A percentile compares a stretch with the other conserved stretches of the same genome.
These are phyloP conservation scores for Larix sibirica DNA, from an alignment of 83 land plant genomes.

Conservation along the genomic window DNA sequence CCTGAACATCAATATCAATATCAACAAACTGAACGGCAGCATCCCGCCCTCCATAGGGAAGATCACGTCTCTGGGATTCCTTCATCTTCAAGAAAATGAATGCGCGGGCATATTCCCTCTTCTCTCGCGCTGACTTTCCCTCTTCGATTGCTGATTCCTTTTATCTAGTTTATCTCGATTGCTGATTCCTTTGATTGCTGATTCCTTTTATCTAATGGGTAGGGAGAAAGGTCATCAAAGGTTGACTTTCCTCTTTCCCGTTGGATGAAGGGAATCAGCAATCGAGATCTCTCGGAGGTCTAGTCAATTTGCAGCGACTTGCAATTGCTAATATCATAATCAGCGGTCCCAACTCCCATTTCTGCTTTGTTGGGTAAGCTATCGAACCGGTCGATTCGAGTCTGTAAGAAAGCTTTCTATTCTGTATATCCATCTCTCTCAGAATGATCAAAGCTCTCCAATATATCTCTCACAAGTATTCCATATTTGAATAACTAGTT, in stretches of 20 bases:
- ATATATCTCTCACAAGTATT: too few relatives aligned
- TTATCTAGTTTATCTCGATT: too few relatives aligned
- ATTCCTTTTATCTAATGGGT: too few relatives aligned
- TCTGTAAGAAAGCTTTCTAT: conserved; percentile 32
- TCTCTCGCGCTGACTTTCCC: too few relatives aligned
- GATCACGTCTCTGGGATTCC: conserved; percentile 24
- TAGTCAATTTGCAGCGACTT: conserved; percentile 24
- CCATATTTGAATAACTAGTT: too few relatives aligned
- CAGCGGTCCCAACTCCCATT: conserved; percentile 21
- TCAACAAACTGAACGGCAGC: conserved; percentile 35
- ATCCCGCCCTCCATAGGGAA: conserved; percentile 30
- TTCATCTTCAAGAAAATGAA: conserved; percentile 31
- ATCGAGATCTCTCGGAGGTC: conserved; percentile 8
- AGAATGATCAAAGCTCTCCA: conserved; percentile 27
- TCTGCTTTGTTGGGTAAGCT: conserved; percentile 34
- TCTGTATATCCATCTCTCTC: conserved; percentile 6
- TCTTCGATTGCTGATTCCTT: too few relatives aligned
- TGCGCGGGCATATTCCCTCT: conserved; percentile 27
- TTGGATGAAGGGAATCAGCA: too few relatives aligned
- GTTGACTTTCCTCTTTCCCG: too few relatives aligned
- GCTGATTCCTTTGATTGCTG: too few relatives aligned
- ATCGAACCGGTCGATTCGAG: conserved; percentile 17
- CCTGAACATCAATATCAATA: conserved; percentile 29
- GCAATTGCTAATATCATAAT: conserved; percentile 29
- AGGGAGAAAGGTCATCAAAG: too few relatives aligned